Conservation (phyloP, 495 filamentous ascomycete genomes). For the Trichoderma parareesei region DNA sequence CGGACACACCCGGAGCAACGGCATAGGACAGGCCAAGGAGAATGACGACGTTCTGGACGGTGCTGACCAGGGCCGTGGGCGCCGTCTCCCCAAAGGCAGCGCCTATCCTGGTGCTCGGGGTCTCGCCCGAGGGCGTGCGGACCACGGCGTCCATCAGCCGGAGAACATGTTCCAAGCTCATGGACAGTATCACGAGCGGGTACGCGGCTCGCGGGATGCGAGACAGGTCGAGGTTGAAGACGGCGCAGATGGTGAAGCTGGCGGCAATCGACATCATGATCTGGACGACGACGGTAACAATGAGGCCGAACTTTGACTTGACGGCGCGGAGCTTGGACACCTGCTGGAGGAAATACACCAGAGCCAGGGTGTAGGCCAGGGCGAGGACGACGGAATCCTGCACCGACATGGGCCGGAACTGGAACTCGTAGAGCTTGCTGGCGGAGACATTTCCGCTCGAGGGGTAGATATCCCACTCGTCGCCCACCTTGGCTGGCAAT, state of each 20-base stretch:
- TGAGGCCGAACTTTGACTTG: conserved; percentile 59
- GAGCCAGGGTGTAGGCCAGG: conserved; percentile 49
- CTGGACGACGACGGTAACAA: conserved; percentile 56
- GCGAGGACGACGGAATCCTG: conserved; percentile 50
- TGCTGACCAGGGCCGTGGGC: conserved; percentile 52
- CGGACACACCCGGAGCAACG: conserved; percentile 52
- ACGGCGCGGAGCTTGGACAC: conserved; percentile 55
- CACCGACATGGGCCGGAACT: conserved; percentile 56
- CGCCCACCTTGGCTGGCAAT: conserved; percentile 33
- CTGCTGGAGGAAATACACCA: conserved; percentile 49
- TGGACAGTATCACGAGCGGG: conserved; percentile 60
- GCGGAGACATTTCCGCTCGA: conserved; percentile 37
- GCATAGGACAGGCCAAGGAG: conserved; percentile 47
- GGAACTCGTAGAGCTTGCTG: conserved; percentile 62
- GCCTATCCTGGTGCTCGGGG: conserved; percentile 51
- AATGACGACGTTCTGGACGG: conserved; percentile 51
- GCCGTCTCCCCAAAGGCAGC: conserved; percentile 61
- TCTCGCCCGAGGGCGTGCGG: conserved; percentile 51
- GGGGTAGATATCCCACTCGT: conserved; percentile 56
- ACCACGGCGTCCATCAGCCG: conserved; percentile 64
- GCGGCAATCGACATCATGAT: conserved; percentile 58
- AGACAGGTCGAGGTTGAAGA: conserved; percentile 53
- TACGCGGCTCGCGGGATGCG: conserved; percentile 54
- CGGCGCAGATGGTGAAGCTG: conserved; percentile 55
- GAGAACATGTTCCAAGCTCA: conserved; percentile 67